phyloP scores from a whole-genome alignment of 352 stramenopile genomes.

The Globisporangium lucens region DNA sequence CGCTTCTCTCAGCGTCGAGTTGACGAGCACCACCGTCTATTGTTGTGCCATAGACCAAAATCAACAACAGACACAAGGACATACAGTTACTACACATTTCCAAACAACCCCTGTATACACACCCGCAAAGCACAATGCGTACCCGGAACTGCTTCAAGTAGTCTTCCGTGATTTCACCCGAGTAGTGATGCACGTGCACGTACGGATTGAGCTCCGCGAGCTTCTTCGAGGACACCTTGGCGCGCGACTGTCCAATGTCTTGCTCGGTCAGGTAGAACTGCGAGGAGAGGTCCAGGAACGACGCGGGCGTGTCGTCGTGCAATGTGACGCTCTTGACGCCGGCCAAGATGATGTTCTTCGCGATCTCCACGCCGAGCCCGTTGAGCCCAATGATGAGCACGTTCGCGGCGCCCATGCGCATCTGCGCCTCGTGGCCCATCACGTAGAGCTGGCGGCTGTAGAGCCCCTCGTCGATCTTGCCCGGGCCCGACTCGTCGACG shows the following conservation, averaged over 20 bases:
- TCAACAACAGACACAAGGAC: not conserved
- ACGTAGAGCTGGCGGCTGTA: constrained; percentile 98
- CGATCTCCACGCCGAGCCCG: constrained; percentile 95
- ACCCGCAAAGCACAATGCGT: constrained; percentile 18
- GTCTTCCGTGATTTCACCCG: constrained; percentile 64
- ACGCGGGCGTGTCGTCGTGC: constrained; percentile 88
- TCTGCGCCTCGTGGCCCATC: constrained; percentile 98
- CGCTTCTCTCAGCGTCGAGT: constrained; percentile 65
- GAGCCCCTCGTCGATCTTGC: constrained; percentile 73
- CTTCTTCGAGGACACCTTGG: constrained; percentile 81
- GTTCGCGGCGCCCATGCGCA: constrained; percentile 93
- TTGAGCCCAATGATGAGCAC: constrained; percentile 95
- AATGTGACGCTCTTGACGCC: constrained; percentile 94
- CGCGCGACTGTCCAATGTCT: constrained; percentile 87
- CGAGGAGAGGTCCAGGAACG: constrained; percentile 87
- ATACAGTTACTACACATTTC: not conserved
- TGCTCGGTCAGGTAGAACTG: constrained; percentile 95
- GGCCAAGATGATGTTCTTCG: constrained; percentile 98
- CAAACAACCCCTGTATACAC: not conserved
- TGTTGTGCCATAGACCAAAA: constrained; percentile 2
- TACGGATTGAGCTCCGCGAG: constrained; percentile 98
- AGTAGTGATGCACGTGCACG: constrained; percentile 80
- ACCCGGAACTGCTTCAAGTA: constrained; percentile 74
- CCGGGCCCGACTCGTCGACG: constrained; percentile 42
- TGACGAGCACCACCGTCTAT: constrained; percentile 75